Base-by-base conservation (phyloP, 495 filamentous ascomycete genomes). In the Penicillium canescens region DNA sequence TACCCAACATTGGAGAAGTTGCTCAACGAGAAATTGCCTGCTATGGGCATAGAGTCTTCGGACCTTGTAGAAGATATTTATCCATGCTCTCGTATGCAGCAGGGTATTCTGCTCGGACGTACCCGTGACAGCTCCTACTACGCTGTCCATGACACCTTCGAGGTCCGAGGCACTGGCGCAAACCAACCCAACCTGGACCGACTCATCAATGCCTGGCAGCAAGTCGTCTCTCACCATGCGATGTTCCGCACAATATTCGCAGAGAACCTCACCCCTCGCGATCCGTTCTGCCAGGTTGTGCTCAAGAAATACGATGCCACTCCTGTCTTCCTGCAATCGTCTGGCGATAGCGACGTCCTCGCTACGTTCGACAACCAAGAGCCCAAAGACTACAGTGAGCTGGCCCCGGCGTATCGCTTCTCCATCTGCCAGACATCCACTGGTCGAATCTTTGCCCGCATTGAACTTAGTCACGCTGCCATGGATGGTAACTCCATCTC, bases 51-150 rank as follows among this genome's bases (percentile, higher is more conserved):
- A 0, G 43, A 51, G 0, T 70, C 72, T 6, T 23, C 74, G 3
- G 65, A 69, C 6, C 54, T 73, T n/a, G 56, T 83, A 6, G 81
- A 90, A 61, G 81, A 85, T 47, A 78, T 80, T 16, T 89, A 88
- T 52, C 85, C 85, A 4, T 86, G 82, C 50, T 85, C 86, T 7
- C 79, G 80, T 2, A 84, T 87, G 61, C 87, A 91, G 56, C 79
- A 87, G 56, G 86, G 80, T 33, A 81, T 90, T 16, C 60, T 90
- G 8, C 78, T 87, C 34, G 83, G 82, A 45, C 82, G 81, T 10
- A 70, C 78, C 23, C 71, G 82, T 31, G 70, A 83, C 40, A 77
- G 76, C 12, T 80, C 79, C 6, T 74, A 81, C 40, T 89, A 86
- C 57, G 81, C 82, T 14, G 74, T 83, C 4, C 77, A 84, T 48